These are phyloP conservation scores for Geotrichum phurueaensis DNA, from an alignment of 1,139 yeast species.

Conservation along the genomic window DNA sequence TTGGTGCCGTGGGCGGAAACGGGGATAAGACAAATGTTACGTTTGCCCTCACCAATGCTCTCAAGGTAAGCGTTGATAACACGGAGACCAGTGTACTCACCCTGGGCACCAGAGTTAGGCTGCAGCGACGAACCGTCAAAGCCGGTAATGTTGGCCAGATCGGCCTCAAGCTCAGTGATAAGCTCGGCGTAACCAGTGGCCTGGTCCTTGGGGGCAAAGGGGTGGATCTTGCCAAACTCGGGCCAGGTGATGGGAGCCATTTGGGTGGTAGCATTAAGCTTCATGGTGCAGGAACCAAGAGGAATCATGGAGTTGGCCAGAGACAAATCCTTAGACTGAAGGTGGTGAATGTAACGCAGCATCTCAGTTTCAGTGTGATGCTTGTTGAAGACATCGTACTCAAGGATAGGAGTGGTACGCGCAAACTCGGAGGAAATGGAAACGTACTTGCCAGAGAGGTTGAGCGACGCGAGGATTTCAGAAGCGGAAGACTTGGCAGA, in stretches of 20 bases:
- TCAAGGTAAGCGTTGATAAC: slow-evolving; percentile 76
- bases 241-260: slow-evolving; percentile 96
- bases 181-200: slow-evolving; percentile 77
- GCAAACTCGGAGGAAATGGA: slow-evolving; percentile 48
- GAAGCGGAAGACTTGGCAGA: slow-evolving; percentile 23
- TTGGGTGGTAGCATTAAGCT: slow-evolving; percentile 88
- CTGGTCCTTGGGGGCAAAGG: slow-evolving; percentile 85
- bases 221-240: slow-evolving; percentile 81
- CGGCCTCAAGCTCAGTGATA: slow-evolving; percentile 69
- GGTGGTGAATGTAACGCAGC: slow-evolving; percentile 79
- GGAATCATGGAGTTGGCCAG: slow-evolving; percentile 96
- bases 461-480: slow-evolving; percentile 17
- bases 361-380: slow-evolving; percentile 93
- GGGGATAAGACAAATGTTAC: slow-evolving; percentile 90
- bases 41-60: slow-evolving; percentile 60
- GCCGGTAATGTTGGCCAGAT: slow-evolving; percentile 91
- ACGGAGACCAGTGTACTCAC: slow-evolving; percentile 91
- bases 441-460: slow-evolving; percentile 13
- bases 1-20: slow-evolving; percentile 98
- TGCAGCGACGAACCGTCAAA: slow-evolving; percentile 85
- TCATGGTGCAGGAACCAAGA: slow-evolving; percentile 97
- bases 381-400: slow-evolving; percentile 73
- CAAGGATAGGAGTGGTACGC: slow-evolving; percentile 59
- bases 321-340: slow-evolving; percentile 86
- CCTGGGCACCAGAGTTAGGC: slow-evolving; percentile 98